A percentile compares a stretch with the other conserved stretches of the same genome.
Evolutionary conservation across 176 grass and related monocot species (phyloP).

Genomic region (Musa troglodytarum): DNA sequence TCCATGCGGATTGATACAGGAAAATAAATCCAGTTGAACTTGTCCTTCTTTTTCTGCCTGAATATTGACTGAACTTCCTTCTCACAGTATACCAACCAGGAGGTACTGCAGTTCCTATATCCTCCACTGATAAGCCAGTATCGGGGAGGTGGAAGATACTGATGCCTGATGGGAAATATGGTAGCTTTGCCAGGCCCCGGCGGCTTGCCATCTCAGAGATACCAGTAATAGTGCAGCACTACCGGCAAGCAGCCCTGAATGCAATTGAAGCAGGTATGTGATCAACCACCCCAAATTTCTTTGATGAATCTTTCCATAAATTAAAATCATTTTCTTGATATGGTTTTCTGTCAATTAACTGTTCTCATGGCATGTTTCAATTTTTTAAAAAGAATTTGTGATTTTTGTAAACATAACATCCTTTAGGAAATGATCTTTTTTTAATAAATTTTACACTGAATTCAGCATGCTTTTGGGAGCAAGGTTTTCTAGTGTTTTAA

Average conservation of each 20-base stretch:
- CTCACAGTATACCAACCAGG: conserved; percentile 70
- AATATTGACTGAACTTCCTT: conserved; percentile 15
- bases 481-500: too few relatives aligned
- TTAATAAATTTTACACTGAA: too few relatives aligned
- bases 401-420: too few relatives aligned
- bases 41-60: neutral
- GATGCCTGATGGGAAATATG: conserved; percentile 77
- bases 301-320: too few relatives aligned
- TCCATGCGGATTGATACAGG: neutral
- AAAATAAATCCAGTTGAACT: neutral
- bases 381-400: too few relatives aligned
- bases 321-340: too few relatives aligned
- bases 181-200: conserved; percentile 48
- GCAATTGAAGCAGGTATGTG: conserved; percentile 77
- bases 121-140: conserved; percentile 78
- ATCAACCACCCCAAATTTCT: too few relatives aligned
- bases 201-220: conserved; percentile 48
- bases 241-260: conserved; percentile 56
- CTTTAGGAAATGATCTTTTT: too few relatives aligned
- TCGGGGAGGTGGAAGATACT: conserved; percentile 74
- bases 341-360: too few relatives aligned
- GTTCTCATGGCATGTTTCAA: too few relatives aligned
- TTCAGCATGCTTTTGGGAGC: too few relatives aligned
- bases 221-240: conserved; percentile 65
- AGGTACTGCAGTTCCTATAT: conserved; percentile 56